phyloP scores from a whole-genome alignment of 1,139 yeast genomes.

The Yamadazyma aaseri region DNA sequence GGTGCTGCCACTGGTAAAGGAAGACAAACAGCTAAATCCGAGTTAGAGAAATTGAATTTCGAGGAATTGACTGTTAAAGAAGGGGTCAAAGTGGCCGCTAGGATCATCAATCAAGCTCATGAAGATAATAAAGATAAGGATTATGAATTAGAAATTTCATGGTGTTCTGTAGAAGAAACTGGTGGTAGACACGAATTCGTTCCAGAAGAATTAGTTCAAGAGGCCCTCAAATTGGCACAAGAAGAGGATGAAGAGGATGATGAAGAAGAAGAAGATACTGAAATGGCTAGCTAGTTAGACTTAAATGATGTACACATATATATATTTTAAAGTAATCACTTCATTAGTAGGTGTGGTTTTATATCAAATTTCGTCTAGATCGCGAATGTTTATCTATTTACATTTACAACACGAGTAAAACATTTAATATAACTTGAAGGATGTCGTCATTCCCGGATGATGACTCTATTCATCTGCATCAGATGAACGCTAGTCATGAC shows the following conservation, averaged over 20 bases:
- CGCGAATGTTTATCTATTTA: conserved; percentile 3
- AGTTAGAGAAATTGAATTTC: conserved; percentile 84
- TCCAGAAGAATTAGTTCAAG: conserved; percentile 73
- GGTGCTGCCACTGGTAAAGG: conserved; percentile 99
- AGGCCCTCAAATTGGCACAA: conserved; percentile 80
- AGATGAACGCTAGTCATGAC: background rate
- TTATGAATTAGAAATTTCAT: conserved; percentile 89
- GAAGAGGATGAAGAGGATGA: conserved; percentile 79
- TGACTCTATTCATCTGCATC: background rate
- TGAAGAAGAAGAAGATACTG: conserved; percentile 44
- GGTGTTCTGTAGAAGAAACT: conserved; percentile 75
- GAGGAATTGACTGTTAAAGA: conserved; percentile 69
- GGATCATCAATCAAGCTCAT: conserved; percentile 88
- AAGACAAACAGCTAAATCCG: conserved; percentile 93
- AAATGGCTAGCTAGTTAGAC: conserved; percentile 14
- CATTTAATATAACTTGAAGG: no score
- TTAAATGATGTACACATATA: no score
- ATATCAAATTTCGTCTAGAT: conserved; percentile 2
- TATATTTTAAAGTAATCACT: no score
- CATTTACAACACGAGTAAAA: background rate
- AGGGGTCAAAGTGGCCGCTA: conserved; percentile 92
- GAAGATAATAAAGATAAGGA: conserved; percentile 98
- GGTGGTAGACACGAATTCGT: conserved; percentile 78
- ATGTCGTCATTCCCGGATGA: conserved; percentile 3
- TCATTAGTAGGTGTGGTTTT: no score